Evolutionary conservation across 345 rosid genomes (phyloP).

Genomic region (Moringa oleifera): DNA sequence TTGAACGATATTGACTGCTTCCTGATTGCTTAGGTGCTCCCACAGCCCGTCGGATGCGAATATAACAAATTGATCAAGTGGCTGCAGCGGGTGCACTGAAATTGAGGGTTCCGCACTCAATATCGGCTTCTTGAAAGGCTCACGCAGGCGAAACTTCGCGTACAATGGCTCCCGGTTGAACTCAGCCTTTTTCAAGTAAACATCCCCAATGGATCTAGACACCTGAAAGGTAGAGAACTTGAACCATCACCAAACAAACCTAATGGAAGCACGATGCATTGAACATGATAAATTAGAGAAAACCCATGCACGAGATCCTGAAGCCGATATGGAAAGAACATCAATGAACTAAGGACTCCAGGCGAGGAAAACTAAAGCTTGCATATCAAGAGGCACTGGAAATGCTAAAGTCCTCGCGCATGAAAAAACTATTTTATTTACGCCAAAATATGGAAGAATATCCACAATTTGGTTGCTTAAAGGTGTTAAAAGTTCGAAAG

Average conservation of each 20-base stretch:
- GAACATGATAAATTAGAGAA: no score
- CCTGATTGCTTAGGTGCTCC: conserved; percentile 83
- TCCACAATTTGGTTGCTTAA: no score
- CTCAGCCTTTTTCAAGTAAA: conserved; percentile 72
- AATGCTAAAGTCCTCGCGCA: no score
- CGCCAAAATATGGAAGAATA: no score
- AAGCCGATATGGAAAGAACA: no score
- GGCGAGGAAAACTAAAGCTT: no score
- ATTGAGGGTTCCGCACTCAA: conserved; percentile 73
- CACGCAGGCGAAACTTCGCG: conserved; percentile 58
- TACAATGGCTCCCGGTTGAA: conserved; percentile 79
- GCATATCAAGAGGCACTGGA: no score
- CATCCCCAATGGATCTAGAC: conserved; percentile 85
- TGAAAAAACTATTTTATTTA: no score
- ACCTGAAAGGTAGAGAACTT: conserved; percentile 33
- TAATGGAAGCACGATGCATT: conserved; percentile 10
- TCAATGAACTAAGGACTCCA: no score
- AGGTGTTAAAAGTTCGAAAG: no score
- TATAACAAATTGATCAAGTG: conserved; percentile 62
- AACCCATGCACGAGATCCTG: not conserved
- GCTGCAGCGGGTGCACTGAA: conserved; percentile 55
- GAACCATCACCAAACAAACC: conserved; percentile 7
- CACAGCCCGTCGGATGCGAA: conserved; percentile 87
- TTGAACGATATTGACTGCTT: conserved; percentile 72
- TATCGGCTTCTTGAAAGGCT: conserved; percentile 59